A percentile compares a stretch with the other conserved stretches of the same genome.
Evolutionary conservation across 106 monocot genomes (phyloP).

Genomic region (Amphibolis antarctica): DNA sequence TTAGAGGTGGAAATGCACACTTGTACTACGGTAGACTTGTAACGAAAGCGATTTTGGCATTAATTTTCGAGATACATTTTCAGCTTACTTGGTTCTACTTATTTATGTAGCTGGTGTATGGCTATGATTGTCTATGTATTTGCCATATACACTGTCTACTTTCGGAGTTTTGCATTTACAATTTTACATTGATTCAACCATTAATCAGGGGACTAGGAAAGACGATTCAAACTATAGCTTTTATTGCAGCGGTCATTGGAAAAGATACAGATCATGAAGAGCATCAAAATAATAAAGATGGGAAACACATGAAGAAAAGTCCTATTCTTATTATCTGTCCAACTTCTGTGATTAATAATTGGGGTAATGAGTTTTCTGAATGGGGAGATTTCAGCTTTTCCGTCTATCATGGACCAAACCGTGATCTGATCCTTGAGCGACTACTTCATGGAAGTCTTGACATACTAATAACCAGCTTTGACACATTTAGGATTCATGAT

Average conservation of each 20-base stretch:
- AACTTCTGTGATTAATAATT: conserved; percentile 87
- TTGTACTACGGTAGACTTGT: too few relatives aligned
- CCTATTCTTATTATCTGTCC: conserved; percentile 82
- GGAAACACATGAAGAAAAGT: conserved; percentile 13
- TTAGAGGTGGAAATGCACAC: too few relatives aligned
- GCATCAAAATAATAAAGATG: background rate
- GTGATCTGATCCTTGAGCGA: conserved; percentile 72
- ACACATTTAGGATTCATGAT: conserved; percentile 80
- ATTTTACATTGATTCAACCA: background rate
- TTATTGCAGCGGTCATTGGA: conserved; percentile 64
- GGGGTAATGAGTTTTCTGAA: conserved; percentile 84
- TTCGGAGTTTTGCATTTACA: too few relatives aligned
- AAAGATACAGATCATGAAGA: conserved; percentile 34
- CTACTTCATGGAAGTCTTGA: conserved; percentile 38
- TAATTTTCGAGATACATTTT: too few relatives aligned
- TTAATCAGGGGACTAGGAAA: conserved; percentile 83
- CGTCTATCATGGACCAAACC: conserved; percentile 88
- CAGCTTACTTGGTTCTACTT: too few relatives aligned
- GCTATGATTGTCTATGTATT: too few relatives aligned
- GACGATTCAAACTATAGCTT: conserved; percentile 92
- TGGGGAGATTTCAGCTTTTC: conserved; percentile 66
- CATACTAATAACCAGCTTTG: conserved; percentile 86
- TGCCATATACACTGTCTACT: too few relatives aligned
- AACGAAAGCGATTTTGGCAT: too few relatives aligned
- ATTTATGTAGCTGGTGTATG: too few relatives aligned